Base-by-base conservation (phyloP, 2,329 filamentous ascomycete species). In the Aspergillaceae sp. region DNA sequence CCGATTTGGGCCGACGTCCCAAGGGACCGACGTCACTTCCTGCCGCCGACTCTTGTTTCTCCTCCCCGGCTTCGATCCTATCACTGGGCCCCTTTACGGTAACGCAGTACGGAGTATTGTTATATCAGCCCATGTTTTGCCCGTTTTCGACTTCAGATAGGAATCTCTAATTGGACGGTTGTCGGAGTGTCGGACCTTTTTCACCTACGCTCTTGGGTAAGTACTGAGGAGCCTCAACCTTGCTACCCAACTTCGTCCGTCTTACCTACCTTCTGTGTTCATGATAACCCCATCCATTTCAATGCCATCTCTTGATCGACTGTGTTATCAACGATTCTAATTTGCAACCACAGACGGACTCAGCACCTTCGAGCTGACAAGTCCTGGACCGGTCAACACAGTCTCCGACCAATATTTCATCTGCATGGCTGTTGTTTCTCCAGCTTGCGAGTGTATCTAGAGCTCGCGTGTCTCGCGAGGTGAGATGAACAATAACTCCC, bases 11-110 rank as follows among this genome's bases (percentile, higher is more conserved):
- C 42, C 41, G 32, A 35, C 40, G 4, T 11, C 45, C 38, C 46
- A 48, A 48, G 43, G 48, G 47, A 54, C 51, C 57, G 58, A 63
- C 57, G 60, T 63, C 60, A 63, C 58, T 55, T 19, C 40, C 47
- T 41, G 40, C 32, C 34, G 33, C 44, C 43, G 19, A 19, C 28
- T 42, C 11, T 33, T 29, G n/a, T 42, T 29, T 19, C 40, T 42
- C 34, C 34, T 36, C 34, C 26, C 26, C 5, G 4, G 2, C 4
- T 5, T 19, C 34, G 34, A 36, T 36, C 26, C n/a, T 19, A n/a
- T 36, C 34, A 7, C 26, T 19, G 6, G 5, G 34, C 26, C 8
- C n/a, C 8, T 36, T 36, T 36, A 19, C 19, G 19, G 19, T 19
- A 19, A 19, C 19, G 19, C 19, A 19, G 19, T 19, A 19, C 19